These are phyloP conservation scores for Penicillium chermesinum DNA, from an alignment of 495 filamentous ascomycete species.

Conservation along the genomic window DNA sequence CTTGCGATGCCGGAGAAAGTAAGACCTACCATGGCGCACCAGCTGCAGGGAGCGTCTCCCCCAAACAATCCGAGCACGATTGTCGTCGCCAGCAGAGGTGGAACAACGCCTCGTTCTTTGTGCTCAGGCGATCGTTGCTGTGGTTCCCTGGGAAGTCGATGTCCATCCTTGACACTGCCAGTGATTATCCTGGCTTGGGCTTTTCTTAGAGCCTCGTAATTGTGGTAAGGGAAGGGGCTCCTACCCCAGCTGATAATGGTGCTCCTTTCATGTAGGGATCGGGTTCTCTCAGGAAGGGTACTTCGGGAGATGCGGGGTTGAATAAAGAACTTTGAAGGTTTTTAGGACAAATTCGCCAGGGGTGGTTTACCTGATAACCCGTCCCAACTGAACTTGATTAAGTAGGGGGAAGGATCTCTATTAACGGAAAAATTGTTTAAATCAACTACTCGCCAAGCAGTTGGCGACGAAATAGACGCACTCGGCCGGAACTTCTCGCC, in stretches of 20 bases:
- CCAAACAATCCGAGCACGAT: conserved; percentile 40
- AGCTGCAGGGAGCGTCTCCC: conserved; percentile 42
- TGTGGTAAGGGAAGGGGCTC: background rate
- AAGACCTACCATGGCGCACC: conserved; percentile 50
- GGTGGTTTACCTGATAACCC: background rate
- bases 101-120: conserved; percentile 29
- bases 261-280: conserved; percentile 1
- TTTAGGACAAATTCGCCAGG: background rate
- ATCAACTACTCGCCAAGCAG: too few relatives aligned
- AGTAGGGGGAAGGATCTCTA: too few relatives aligned
- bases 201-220: too few relatives aligned
- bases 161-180: conserved; percentile 3
- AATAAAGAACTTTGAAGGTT: background rate
- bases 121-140: conserved; percentile 3
- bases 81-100: conserved; percentile 43
- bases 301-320: conserved; percentile 2
- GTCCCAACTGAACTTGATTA: background rate
- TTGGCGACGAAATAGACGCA: too few relatives aligned
- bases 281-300: too few relatives aligned
- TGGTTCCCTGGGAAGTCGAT: background rate
- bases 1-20: conserved; percentile 1
- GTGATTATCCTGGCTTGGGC: background rate
- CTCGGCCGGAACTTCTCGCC: too few relatives aligned
- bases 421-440: background rate
- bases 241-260: background rate